Conservation (phyloP, 1,284 basidiomycete genomes). For the Cryptococcus sp. region DNA sequence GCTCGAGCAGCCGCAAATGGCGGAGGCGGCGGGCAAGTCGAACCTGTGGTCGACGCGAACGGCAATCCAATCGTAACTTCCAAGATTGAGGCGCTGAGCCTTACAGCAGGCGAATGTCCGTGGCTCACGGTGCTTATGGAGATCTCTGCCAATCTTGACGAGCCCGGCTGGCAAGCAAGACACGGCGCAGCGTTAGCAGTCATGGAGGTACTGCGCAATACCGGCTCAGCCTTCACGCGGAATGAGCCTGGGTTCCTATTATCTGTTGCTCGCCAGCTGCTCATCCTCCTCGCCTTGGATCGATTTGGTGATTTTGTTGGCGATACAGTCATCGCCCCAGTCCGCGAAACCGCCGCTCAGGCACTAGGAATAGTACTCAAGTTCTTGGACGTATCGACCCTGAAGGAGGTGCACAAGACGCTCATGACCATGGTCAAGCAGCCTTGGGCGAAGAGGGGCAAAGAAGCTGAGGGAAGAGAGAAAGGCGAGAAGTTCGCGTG, state of each 20-base stretch:
- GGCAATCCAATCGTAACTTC: slow-evolving; percentile 24
- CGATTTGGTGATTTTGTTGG: slow-evolving; percentile 97
- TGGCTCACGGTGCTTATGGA: slow-evolving; percentile 85
- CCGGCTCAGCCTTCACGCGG: slow-evolving; percentile 46
- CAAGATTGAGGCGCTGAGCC: slow-evolving; percentile 19
- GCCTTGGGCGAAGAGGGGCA: slow-evolving; percentile 60
- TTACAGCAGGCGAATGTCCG: slow-evolving; percentile 72
- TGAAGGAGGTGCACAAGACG: slow-evolving; percentile 77
- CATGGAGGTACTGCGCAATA: slow-evolving; percentile 80
- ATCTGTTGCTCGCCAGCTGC: slow-evolving; percentile 75
- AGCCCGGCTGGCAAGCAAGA: slow-evolving; percentile 84
- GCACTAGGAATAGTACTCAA: slow-evolving; percentile 86
- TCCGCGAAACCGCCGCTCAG: slow-evolving; percentile 94
- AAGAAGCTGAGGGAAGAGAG: slow-evolving; percentile 51
- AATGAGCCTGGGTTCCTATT: slow-evolving; percentile 45
- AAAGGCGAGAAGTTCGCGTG: slow-evolving; percentile 69
- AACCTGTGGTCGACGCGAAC: slow-evolving; percentile 38
- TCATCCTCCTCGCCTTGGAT: slow-evolving; percentile 92
- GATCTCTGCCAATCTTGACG: slow-evolving; percentile 82
- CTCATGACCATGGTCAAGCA: slow-evolving; percentile 94
- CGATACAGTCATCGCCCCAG: slow-evolving; percentile 94
- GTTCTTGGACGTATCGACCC: slow-evolving; percentile 76
- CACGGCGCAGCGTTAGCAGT: slow-evolving; percentile 93
- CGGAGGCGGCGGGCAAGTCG: slow-evolving; percentile 38
- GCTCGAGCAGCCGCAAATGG: slow-evolving; percentile 32